phyloP scores from a whole-genome alignment of 331 rosid genomes.

The Acacia concinna region DNA sequence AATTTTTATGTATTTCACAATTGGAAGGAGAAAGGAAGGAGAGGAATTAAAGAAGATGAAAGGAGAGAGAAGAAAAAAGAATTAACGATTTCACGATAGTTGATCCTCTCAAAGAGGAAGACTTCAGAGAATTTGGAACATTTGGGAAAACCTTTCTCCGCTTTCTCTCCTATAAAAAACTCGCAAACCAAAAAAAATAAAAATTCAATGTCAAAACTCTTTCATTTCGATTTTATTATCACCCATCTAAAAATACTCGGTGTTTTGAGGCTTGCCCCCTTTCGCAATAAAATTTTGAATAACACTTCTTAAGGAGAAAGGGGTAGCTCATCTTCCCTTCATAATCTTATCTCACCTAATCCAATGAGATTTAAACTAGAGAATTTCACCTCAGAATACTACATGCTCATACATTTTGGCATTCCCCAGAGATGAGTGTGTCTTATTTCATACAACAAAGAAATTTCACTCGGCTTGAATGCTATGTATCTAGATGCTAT shows the following conservation, averaged over 20 bases:
- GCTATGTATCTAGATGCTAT: background rate
- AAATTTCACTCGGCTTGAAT: background rate
- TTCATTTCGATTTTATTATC: background rate
- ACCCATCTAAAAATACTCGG: background rate
- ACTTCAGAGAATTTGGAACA: too few relatives aligned
- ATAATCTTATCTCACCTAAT: background rate
- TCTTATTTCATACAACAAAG: background rate
- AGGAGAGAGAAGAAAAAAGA: too few relatives aligned
- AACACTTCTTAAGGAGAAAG: background rate
- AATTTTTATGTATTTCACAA: too few relatives aligned
- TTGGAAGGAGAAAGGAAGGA: too few relatives aligned
- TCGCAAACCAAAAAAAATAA: background rate
- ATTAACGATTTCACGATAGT: too few relatives aligned
- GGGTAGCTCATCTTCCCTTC: conserved; percentile 4
- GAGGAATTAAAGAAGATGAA: too few relatives aligned
- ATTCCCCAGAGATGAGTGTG: background rate
- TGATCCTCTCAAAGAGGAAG: too few relatives aligned
- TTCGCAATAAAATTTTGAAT: background rate
- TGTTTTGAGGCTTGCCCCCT: background rate
- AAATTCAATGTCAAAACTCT: background rate
- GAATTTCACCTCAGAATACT: background rate
- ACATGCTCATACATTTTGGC: background rate
- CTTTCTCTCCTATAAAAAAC: background rate
- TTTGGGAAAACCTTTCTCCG: background rate
- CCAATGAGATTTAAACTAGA: background rate